A percentile compares a stretch with the other conserved stretches of the same genome.
These are phyloP conservation scores for Neurospora tetrasperma DNA, from an alignment of 495 filamentous ascomycete species.

Conservation along the genomic window DNA sequence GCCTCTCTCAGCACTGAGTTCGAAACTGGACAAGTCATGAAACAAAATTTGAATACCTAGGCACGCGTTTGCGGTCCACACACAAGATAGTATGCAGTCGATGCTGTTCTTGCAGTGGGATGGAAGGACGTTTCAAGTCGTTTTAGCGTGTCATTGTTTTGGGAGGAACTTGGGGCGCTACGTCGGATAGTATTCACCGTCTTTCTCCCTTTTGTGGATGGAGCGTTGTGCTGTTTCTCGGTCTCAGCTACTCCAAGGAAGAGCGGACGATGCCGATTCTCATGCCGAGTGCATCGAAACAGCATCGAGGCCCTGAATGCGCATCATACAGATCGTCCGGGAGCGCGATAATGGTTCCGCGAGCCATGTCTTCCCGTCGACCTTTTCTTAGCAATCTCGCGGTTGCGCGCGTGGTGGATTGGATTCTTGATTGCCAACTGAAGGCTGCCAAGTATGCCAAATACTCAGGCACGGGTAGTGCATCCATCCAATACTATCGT, in stretches of 20 bases:
- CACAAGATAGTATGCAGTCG: neutral
- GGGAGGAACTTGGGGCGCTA: constrained; percentile 1
- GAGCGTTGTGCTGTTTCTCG: constrained; percentile 1
- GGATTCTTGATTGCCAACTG: constrained; percentile 11
- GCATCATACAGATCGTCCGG: constrained; percentile 18
- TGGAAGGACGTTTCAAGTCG: neutral
- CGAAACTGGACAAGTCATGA: constrained; percentile 3
- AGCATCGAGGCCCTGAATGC: constrained; percentile 5
- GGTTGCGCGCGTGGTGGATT: constrained; percentile 9
- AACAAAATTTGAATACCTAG: neutral
- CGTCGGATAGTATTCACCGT: constrained; percentile 6
- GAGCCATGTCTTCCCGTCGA: constrained; percentile 15
- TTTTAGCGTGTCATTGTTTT: constrained; percentile 2
- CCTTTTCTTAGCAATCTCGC: constrained; percentile 10
- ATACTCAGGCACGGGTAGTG: neutral
- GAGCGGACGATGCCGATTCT: constrained; percentile 3
- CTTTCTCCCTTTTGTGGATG: neutral
- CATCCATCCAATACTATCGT: neutral
- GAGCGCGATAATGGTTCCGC: constrained; percentile 10
- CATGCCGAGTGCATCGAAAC: neutral
- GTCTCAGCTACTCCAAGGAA: constrained; percentile 13
- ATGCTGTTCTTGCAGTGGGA: neutral
- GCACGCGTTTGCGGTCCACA: neutral
- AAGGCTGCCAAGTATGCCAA: constrained; percentile 10
- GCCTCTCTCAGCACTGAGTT: constrained; percentile 4